phyloP scores from a whole-genome alignment of 2,329 filamentous ascomycete species.

The Penicillium capsulatum region DNA sequence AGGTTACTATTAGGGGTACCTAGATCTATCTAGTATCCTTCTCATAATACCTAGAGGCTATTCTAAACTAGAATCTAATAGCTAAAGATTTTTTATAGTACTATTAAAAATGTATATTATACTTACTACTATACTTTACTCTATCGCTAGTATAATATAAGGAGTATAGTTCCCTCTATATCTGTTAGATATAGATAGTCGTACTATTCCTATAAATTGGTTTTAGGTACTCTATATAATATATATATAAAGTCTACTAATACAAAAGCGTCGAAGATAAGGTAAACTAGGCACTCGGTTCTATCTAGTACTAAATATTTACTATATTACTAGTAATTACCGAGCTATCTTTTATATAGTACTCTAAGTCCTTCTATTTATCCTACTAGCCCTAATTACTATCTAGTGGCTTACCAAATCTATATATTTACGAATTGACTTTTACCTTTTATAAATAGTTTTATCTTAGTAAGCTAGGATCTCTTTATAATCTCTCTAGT shows the following conservation, averaged over 20 bases:
- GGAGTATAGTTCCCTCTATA: background rate
- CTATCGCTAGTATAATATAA: background rate
- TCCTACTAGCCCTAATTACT: background rate
- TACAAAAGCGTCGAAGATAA: background rate
- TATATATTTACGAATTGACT: too few species aligned
- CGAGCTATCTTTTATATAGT: background rate
- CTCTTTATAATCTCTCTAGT: too few species aligned
- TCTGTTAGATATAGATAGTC: background rate
- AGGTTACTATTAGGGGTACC: background rate
- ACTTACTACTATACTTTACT: background rate
- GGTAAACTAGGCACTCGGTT: background rate
- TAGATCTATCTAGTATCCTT: background rate
- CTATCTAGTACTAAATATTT: background rate
- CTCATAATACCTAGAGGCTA: background rate
- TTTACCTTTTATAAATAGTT: too few species aligned
- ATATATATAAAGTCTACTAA: background rate
- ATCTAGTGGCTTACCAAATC: background rate
- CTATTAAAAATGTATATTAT: background rate
- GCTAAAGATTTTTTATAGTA: background rate
- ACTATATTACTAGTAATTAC: background rate
- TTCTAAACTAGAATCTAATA: background rate
- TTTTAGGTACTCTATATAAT: background rate
- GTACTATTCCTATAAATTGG: background rate
- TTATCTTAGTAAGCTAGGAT: too few species aligned
- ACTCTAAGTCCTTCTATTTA: background rate